These are phyloP conservation scores for Coemansia sp. DNA, from an alignment of 192 early-diverging fungal species.

Conservation along the genomic window DNA sequence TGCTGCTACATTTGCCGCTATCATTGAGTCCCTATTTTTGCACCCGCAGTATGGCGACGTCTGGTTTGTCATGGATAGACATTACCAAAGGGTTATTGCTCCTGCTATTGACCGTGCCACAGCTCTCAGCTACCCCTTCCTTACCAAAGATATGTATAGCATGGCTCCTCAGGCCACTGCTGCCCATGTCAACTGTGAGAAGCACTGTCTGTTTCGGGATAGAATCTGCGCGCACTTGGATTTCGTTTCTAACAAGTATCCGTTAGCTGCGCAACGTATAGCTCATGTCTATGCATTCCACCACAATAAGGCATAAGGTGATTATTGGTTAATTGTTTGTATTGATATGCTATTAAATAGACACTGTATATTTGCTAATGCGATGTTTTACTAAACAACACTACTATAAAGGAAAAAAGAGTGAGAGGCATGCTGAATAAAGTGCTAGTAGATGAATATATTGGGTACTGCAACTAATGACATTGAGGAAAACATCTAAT, in stretches of 20 bases:
- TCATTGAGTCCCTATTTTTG: constrained; percentile 22
- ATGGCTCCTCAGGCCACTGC: constrained; percentile 13
- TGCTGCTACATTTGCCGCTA: constrained; percentile 4
- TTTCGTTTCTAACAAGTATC: not conserved
- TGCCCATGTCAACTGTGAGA: not conserved
- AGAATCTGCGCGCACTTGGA: too few relatives aligned
- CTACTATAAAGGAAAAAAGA: too few relatives aligned
- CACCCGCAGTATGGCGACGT: constrained; percentile 9
- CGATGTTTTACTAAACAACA: too few relatives aligned
- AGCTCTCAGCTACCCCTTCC: constrained; percentile 14
- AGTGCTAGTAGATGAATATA: too few relatives aligned
- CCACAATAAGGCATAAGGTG: not conserved
- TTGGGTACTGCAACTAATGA: too few relatives aligned
- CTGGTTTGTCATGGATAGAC: constrained; percentile 4
- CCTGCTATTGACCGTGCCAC: not conserved
- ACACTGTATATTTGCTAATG: too few relatives aligned
- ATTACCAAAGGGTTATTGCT: constrained; percentile 1
- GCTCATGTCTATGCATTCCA: constrained; percentile 11
- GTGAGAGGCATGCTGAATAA: too few relatives aligned
- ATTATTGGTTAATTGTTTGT: not conserved
- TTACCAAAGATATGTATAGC: not conserved
- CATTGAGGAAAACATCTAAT: too few relatives aligned
- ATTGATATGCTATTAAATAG: not conserved
- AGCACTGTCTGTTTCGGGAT: too few relatives aligned
- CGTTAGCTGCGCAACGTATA: constrained; percentile 17